Conservation (phyloP, 768 basidiomycete genomes). For the Auricularia sp. region DNA sequence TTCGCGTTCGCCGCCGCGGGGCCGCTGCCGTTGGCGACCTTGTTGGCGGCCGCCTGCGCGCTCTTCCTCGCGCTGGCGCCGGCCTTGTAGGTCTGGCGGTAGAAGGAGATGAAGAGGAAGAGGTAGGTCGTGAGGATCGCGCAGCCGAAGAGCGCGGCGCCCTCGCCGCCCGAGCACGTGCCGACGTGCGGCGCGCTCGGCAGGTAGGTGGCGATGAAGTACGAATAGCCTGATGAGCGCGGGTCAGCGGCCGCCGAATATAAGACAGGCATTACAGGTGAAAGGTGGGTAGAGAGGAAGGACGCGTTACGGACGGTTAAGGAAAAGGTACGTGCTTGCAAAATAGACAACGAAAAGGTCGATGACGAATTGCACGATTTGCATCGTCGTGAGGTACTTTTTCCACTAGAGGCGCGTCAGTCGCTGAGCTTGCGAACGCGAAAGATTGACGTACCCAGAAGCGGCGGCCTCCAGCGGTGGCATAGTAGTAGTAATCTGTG, state of each 20-base stretch:
- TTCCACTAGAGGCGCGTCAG: slow-evolving; percentile 68
- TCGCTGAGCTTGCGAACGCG: neutral
- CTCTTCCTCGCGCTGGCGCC: slow-evolving; percentile 3
- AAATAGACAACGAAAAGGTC: slow-evolving; percentile 89
- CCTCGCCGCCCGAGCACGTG: slow-evolving; percentile 82
- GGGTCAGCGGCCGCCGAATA: slow-evolving; percentile 8
- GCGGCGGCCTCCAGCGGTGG: slow-evolving; percentile 90
- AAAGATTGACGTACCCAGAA: slow-evolving; percentile 65
- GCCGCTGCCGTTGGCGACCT: neutral
- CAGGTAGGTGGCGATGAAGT: slow-evolving; percentile 56
- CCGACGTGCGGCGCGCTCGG: slow-evolving; percentile 53
- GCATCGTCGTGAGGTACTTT: slow-evolving; percentile 92
- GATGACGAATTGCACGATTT: slow-evolving; percentile 92
- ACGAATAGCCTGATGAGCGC: slow-evolving; percentile 53
- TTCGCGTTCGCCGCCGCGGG: neutral
- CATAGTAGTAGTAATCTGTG: slow-evolving; percentile 97
- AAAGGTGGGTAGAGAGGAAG: neutral
- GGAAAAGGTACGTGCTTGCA: slow-evolving; percentile 58
- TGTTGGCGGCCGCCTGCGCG: slow-evolving; percentile 1
- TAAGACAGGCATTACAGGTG: neutral
- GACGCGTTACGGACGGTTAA: slow-evolving; percentile 9
- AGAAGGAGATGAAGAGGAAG: slow-evolving; percentile 91
- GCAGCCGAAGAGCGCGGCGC: slow-evolving; percentile 84
- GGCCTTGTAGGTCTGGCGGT: slow-evolving; percentile 68
- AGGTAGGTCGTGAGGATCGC: slow-evolving; percentile 82